Evolutionary conservation across 108 stramenopile species (phyloP), one percentile per base, ranked within the genome.

Genomic region (Nannochloropsis gaditana): DNA sequence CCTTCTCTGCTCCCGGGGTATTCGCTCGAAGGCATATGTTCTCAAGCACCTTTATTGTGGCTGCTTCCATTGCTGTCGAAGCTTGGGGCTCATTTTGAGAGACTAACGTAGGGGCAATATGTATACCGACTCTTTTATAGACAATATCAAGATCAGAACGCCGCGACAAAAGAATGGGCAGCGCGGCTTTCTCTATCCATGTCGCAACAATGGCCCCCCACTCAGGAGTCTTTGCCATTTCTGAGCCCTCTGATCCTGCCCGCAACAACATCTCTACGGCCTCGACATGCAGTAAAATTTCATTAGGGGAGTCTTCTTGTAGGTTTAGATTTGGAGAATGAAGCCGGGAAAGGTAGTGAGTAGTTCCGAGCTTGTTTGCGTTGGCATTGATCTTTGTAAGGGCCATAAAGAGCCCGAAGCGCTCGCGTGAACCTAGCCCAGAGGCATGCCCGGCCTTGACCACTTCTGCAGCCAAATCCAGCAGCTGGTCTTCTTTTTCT

Each of bases 401-500:
- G n/a, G 59, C 59, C 4, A 4, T 3, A 1, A 73, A n/a, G n/a
- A 73, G 59, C 19, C 19, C 59, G 59, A 73, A n/a, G 59, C 59
- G 59, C 59, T 73, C 59, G 3, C n/a, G 15, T 15, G n/a, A n/a
- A n/a, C 59, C 59, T n/a, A 73, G n/a, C 19, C 2, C n/a, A 3
- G 59, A 73, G n/a, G 59, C 59, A 15, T 73, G 19, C 59, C 59
- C 59, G n/a, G 59, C 59, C 59, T 73, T 73, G 59, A n/a, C 59
- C 59, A 73, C 59, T n/a, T n/a, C 59, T n/a, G 15, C 59, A 4
- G 59, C 59, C 59, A 73, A n/a, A 15, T 15, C 59, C 15, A 73
- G 59, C 59, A 73, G 15, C 59, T 73, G 59, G n/a, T 73, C 59
- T 0, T 8, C 59, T n/a, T 73, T 73, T n/a, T 3, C 59, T n/a